Evolutionary conservation across 768 basidiomycete species (phyloP).

Genomic region (Rhodotorula taiwanensis): DNA sequence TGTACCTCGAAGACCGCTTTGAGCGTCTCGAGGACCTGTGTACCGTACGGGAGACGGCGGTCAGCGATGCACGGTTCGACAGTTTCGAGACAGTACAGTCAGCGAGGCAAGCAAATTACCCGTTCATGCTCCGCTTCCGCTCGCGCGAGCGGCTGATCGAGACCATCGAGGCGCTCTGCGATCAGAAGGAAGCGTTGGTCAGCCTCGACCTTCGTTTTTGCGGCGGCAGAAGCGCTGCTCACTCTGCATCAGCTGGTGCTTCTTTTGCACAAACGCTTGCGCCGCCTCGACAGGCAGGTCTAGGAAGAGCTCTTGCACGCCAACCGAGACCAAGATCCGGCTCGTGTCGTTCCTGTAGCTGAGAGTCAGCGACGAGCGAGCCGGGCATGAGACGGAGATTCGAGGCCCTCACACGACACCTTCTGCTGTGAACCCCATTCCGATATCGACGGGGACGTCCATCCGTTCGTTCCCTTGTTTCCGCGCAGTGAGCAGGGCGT

Average conservation of each 20-base stretch:
- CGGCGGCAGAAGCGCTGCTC: neutral
- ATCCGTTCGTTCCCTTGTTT: conserved; percentile 2
- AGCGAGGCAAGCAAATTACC: too few relatives aligned
- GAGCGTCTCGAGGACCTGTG: conserved; percentile 23
- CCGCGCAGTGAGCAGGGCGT: neutral
- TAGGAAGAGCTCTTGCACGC: conserved; percentile 21
- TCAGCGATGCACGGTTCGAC: too few relatives aligned
- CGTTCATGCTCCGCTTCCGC: conserved; percentile 10
- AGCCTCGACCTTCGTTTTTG: neutral
- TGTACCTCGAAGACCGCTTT: conserved; percentile 13
- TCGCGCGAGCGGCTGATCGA: neutral
- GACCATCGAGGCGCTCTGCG: neutral
- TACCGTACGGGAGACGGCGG: too few relatives aligned
- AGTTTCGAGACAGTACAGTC: too few relatives aligned
- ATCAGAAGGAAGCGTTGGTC: neutral
- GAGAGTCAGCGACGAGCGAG: neutral
- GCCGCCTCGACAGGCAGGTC: conserved; percentile 14
- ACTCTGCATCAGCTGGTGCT: conserved; percentile 10
- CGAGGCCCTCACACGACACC: conserved; percentile 31
- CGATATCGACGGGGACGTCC: conserved; percentile 7
- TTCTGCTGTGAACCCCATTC: conserved; percentile 7
- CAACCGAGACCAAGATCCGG: conserved; percentile 4
- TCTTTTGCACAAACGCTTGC: conserved; percentile 1
- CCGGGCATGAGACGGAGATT: too few relatives aligned
- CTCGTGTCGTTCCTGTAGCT: conserved; percentile 7